phyloP scores from a whole-genome alignment of 1,284 basidiomycete genomes.

The Boletus sp. region DNA sequence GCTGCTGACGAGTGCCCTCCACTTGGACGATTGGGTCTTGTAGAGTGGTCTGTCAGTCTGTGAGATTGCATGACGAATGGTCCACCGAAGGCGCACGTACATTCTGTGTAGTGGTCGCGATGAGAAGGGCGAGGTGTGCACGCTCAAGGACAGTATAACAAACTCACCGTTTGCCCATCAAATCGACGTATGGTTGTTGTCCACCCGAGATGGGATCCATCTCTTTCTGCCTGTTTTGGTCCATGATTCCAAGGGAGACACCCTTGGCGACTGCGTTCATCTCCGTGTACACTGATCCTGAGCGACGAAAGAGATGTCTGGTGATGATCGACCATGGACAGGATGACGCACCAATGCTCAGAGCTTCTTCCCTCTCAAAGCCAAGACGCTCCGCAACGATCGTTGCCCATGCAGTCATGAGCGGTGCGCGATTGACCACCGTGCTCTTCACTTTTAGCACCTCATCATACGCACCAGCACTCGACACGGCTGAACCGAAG shows the following conservation, averaged over 20 bases:
- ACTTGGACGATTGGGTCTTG: conserved; percentile 62
- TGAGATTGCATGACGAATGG: not conserved
- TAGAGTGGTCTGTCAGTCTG: conserved; percentile 66
- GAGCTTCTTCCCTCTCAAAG: conserved; percentile 82
- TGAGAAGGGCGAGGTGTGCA: not conserved
- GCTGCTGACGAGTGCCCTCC: conserved; percentile 79
- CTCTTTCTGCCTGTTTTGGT: conserved; percentile 49
- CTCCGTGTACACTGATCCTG: conserved; percentile 89
- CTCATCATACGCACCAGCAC: conserved; percentile 35
- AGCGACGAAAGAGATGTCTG: conserved; percentile 8
- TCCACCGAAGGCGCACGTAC: conserved; percentile 37
- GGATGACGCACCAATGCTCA: conserved; percentile 69
- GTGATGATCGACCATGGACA: conserved; percentile 7
- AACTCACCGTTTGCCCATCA: conserved; percentile 81
- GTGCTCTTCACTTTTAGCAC: conserved; percentile 55
- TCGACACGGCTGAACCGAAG: not conserved
- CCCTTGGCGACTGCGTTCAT: conserved; percentile 86
- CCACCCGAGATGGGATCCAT: conserved; percentile 54
- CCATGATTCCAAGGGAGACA: conserved; percentile 72
- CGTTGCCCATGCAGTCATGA: conserved; percentile 92
- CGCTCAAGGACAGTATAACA: not conserved
- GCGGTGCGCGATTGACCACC: conserved; percentile 86
- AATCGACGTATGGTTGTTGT: conserved; percentile 87
- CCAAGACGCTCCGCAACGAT: conserved; percentile 82
- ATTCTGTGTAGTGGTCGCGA: conserved; percentile 38